Conservation (phyloP, 768 basidiomycete genomes). For the Sporobolomyces roseus region DNA sequence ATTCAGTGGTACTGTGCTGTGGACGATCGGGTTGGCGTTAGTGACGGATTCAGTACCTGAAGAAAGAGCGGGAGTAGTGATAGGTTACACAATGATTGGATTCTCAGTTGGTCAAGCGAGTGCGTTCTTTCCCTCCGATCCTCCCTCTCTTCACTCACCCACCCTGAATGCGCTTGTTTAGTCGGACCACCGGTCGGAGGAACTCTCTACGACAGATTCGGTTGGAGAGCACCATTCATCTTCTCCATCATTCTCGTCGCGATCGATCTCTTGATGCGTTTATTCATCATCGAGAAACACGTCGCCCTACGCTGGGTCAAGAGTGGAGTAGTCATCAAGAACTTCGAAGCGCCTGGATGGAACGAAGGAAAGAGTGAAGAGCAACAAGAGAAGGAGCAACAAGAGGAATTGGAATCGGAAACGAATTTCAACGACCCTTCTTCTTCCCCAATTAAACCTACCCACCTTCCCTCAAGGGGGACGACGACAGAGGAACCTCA, state of each 20-base stretch:
- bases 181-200: constrained; percentile 34
- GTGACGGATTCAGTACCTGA: constrained; percentile 33
- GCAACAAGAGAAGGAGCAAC: background rate
- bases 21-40: constrained; percentile 35
- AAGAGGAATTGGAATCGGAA: background rate
- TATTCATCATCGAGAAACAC: constrained; percentile 40
- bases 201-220: constrained; percentile 24
- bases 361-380: background rate
- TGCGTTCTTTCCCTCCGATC: too few species aligned
- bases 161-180: too few species aligned
- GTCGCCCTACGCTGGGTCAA: constrained; percentile 19
- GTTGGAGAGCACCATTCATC: constrained; percentile 39
- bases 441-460: background rate
- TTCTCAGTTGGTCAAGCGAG: constrained; percentile 13
- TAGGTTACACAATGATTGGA: constrained; percentile 34
- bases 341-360: constrained; percentile 35
- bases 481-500: too few species aligned
- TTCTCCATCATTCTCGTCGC: constrained; percentile 35
- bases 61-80: constrained; percentile 25
- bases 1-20: constrained; percentile 31
- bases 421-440: background rate
- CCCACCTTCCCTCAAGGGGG: background rate
- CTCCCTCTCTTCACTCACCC: too few species aligned
- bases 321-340: constrained; percentile 9
- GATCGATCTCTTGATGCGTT: constrained; percentile 36